Evolutionary conservation across 352 stramenopile species (phyloP), one percentile per base, ranked within the genome.

Genomic region (Pythium aphanidermatum): DNA sequence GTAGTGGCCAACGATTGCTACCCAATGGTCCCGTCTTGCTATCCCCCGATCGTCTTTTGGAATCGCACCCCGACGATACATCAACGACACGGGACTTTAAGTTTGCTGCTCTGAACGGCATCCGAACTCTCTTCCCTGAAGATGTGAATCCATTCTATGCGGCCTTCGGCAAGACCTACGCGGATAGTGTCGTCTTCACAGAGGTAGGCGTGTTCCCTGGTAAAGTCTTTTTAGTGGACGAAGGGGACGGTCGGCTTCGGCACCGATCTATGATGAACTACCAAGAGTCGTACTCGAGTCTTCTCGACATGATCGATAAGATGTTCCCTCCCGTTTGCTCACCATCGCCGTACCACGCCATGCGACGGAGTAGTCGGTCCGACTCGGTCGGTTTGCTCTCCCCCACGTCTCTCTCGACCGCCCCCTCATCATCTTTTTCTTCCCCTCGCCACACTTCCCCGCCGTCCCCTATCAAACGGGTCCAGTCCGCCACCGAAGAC

Each of bases 141-240:
- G 79, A 89, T 24, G 65, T 88, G 25, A 90, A 88, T 36, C 77
- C 83, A 14, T 94, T 92, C 48, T 90, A 90, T 51, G 79, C 80
- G 2, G 80, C 75, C 5, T 93, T 95, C 46, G 77, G 80, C 21
- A 84, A 72, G 21, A 83, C 61, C 2, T 45, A 73, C 19, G 65
- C 56, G 2, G 71, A 90, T 44, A 82, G 63, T 26, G 44, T 66
- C 7, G 55, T 75, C 17, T 86, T 92, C 45, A 74, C 68, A 3
- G 54, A 84, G n/a, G 70, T 73, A 1, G 81, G 83, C n/a, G 73
- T 95, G 1, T 87, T 86, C 40, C 64, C 66, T 5, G 80, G 77
- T 4, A 89, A 89, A 38, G 70, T 88, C 24, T 88, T 92, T 27
- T 41, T 81, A 0, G 67, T 92, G 16, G 69, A 88, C 40, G 53